Conservation (phyloP, 1,284 basidiomycete species). For the Boletellus sp. region DNA sequence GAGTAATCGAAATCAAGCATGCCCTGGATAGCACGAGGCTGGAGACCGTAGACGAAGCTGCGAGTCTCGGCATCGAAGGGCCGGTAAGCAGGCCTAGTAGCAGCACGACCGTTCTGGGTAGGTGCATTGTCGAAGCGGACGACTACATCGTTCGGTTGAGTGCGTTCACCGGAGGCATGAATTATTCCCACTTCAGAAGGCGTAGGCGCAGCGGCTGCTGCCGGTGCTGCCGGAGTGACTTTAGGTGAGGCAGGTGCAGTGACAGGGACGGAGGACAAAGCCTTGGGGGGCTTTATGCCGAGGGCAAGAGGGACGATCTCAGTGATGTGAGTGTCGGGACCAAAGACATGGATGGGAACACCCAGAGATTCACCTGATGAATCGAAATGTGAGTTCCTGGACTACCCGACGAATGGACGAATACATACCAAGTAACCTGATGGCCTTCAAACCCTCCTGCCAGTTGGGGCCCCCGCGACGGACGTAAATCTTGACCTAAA, state of each 20-base stretch:
- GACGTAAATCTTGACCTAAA: slow-evolving; percentile 87
- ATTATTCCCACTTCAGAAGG: slow-evolving; percentile 67
- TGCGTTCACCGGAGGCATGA: slow-evolving; percentile 77
- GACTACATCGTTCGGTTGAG: slow-evolving; percentile 85
- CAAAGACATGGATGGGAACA: slow-evolving; percentile 95
- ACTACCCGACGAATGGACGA: background rate
- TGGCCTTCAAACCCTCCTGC: slow-evolving; percentile 98
- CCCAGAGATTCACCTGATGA: slow-evolving; percentile 81
- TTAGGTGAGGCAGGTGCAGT: slow-evolving; percentile 42
- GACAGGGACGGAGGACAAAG: slow-evolving; percentile 37
- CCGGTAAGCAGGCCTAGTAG: slow-evolving; percentile 71
- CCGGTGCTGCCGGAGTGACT: slow-evolving; percentile 24
- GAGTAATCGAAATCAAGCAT: slow-evolving; percentile 99
- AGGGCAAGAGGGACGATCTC: slow-evolving; percentile 97
- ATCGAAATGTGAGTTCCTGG: background rate
- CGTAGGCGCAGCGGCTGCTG: slow-evolving; percentile 27
- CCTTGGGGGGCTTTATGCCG: slow-evolving; percentile 60
- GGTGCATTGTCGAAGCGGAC: slow-evolving; percentile 71
- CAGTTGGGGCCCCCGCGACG: slow-evolving; percentile 99
- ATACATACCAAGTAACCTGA: slow-evolving; percentile 80
- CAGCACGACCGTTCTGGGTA: slow-evolving; percentile 28
- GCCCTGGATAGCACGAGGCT: slow-evolving; percentile 98
- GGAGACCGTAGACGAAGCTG: slow-evolving; percentile 96
- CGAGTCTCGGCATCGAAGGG: slow-evolving; percentile 93
- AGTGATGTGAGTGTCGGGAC: slow-evolving; percentile 98